Conservation (phyloP, 2,329 filamentous ascomycete genomes). For the Berkeleyomyces basicola region DNA sequence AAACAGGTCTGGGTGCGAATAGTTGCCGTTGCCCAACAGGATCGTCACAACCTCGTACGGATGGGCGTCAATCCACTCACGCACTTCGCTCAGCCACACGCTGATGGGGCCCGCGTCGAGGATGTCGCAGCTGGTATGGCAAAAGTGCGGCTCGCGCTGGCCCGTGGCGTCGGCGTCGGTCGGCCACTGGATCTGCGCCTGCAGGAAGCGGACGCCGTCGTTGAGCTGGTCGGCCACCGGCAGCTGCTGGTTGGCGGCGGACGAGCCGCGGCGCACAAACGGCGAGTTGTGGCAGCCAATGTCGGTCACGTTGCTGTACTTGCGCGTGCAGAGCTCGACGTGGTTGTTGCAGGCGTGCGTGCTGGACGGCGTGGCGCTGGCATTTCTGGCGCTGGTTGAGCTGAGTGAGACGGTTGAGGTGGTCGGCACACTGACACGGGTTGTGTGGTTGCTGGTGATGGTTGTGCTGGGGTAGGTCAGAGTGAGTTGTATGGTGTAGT, state of each 20-base stretch:
- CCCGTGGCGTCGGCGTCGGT: conserved; percentile 23
- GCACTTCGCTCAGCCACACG: conserved; percentile 52
- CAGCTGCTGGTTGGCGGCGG: conserved; percentile 59
- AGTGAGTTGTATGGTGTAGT: conserved; percentile 28
- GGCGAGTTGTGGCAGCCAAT: conserved; percentile 70
- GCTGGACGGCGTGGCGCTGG: conserved; percentile 39
- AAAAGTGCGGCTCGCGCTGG: conserved; percentile 50
- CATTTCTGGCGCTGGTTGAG: conserved; percentile 22
- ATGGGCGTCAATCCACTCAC: conserved; percentile 54
- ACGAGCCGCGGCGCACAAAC: conserved; percentile 52
- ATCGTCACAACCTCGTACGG: conserved; percentile 82
- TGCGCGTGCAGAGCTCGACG: conserved; percentile 56
- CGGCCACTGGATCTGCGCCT: conserved; percentile 46
- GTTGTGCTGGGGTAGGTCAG: conserved; percentile 10
- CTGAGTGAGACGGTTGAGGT: conserved; percentile 32
- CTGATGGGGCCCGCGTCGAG: conserved; percentile 67
- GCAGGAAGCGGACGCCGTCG: conserved; percentile 53
- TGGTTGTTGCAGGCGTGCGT: conserved; percentile 69
- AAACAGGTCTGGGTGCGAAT: conserved; percentile 47
- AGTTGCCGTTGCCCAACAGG: conserved; percentile 70
- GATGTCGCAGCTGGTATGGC: conserved; percentile 69
- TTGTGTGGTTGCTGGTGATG: conserved; percentile 18
- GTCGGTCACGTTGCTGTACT: conserved; percentile 68
- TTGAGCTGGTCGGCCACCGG: conserved; percentile 55
- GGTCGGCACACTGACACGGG: conserved; percentile 20